These are phyloP conservation scores for Linum trigynum DNA, from an alignment of 345 rosid genomes.

Conservation along the genomic window DNA sequence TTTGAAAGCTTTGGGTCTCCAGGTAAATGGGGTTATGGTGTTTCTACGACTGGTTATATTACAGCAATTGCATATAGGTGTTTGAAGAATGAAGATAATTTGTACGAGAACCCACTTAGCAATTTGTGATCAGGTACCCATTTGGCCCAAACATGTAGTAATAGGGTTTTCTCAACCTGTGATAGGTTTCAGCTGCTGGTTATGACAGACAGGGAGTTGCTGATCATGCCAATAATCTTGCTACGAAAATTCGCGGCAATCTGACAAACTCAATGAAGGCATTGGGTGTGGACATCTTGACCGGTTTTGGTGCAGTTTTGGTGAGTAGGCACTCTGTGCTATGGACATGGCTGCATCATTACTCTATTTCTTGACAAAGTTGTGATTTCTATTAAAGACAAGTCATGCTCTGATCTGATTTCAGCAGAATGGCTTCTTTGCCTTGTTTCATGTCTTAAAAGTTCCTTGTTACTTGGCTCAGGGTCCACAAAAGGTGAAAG, in stretches of 20 bases:
- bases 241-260: conserved; percentile 75
- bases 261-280: conserved; percentile 93
- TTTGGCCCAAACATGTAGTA: not conserved
- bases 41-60: not conserved
- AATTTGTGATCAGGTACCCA: not conserved
- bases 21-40: conserved; percentile 37
- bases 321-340: conserved; percentile 33
- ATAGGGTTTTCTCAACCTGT: not conserved
- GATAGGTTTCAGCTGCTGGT: conserved; percentile 85
- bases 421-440: not conserved
- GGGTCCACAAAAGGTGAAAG: conserved; percentile 93
- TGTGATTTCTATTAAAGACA: not conserved
- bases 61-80: not conserved
- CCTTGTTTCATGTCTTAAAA: not conserved
- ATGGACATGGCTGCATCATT: too few species aligned
- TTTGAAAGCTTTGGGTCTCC: conserved; percentile 89
- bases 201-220: conserved; percentile 95
- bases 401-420: not conserved
- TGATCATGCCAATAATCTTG: conserved; percentile 91
- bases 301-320: conserved; percentile 73
- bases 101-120: too few species aligned
- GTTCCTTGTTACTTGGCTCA: conserved; percentile 20
- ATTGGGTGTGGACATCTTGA: conserved; percentile 86
- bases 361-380: not conserved
- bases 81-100: not conserved